Conservation (phyloP, 371 early-diverging fungal species). For the Circinella minor region DNA sequence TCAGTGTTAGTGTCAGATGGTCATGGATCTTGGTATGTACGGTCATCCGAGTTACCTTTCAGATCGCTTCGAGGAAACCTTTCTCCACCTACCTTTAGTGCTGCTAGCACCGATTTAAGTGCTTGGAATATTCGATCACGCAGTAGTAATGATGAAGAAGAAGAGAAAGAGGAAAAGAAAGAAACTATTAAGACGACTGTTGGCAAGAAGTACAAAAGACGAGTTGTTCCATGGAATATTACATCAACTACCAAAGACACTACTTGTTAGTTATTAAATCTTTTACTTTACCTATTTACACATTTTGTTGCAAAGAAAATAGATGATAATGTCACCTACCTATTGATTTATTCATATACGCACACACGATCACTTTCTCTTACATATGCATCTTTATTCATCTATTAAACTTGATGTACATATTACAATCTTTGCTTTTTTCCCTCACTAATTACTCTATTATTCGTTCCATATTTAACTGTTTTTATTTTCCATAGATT, state of each 20-base stretch:
- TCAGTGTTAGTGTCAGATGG: neutral
- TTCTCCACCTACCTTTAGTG: slow-evolving; percentile 7
- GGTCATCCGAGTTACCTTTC: slow-evolving; percentile 1
- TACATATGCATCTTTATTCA: too few relatives aligned
- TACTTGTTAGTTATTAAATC: too few relatives aligned
- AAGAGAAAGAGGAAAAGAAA: neutral
- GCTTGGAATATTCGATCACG: slow-evolving; percentile 8
- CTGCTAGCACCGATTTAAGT: neutral
- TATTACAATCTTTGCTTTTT: too few relatives aligned
- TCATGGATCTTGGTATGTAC: slow-evolving; percentile 8
- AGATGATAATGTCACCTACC: too few relatives aligned
- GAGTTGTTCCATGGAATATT: slow-evolving; percentile 5
- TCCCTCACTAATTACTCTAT: too few relatives aligned
- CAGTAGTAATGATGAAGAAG: neutral
- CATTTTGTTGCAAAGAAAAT: too few relatives aligned
- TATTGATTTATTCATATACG: too few relatives aligned
- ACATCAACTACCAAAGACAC: neutral
- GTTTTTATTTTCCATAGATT: too few relatives aligned
- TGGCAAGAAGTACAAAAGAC: neutral
- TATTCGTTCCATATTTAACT: too few relatives aligned
- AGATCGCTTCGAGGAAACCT: slow-evolving; percentile 7
- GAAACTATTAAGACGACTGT: neutral
- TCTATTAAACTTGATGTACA: too few relatives aligned
- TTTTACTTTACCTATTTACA: too few relatives aligned
- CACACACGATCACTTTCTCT: too few relatives aligned